These are phyloP conservation scores for Monascus ruber DNA, from an alignment of 2,329 filamentous ascomycete species.

Conservation along the genomic window DNA sequence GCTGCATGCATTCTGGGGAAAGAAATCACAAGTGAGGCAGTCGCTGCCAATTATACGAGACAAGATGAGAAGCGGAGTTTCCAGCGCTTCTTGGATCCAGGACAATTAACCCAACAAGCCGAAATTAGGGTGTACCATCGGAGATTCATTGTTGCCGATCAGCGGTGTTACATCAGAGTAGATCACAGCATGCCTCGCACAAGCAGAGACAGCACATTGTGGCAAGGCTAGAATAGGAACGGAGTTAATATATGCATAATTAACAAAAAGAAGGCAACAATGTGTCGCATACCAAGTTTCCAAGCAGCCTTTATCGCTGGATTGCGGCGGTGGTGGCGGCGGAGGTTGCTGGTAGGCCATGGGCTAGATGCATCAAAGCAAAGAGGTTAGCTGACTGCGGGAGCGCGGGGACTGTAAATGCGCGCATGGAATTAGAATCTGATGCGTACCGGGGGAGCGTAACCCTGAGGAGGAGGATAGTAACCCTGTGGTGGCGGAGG, in stretches of 20 bases:
- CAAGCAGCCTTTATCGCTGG: slow-evolving; percentile 35
- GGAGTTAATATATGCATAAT: slow-evolving; percentile 3
- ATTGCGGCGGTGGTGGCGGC: neutral
- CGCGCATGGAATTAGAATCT: no score
- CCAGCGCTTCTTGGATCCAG: no score
- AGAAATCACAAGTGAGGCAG: no score
- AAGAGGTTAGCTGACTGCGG: neutral
- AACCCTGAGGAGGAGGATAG: slow-evolving; percentile 8
- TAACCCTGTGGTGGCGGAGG: slow-evolving; percentile 21
- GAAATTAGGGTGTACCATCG: no score
- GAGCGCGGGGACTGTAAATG: no score
- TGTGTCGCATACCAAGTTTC: slow-evolving; percentile 35
- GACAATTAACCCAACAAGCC: no score
- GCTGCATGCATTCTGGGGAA: no score
- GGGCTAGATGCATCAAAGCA: neutral
- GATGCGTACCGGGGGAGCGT: slow-evolving; percentile 17
- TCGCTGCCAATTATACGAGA: no score
- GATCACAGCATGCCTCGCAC: slow-evolving; percentile 51
- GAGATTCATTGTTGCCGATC: no score
- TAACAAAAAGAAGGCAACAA: neutral
- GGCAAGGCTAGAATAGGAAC: slow-evolving; percentile 32
- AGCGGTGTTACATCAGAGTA: no score
- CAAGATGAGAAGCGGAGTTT: no score
- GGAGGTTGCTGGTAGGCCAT: neutral
- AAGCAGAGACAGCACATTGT: slow-evolving; percentile 53